phyloP scores from a whole-genome alignment of 495 filamentous ascomycete genomes.

The Antarctomyces pellizariae region DNA sequence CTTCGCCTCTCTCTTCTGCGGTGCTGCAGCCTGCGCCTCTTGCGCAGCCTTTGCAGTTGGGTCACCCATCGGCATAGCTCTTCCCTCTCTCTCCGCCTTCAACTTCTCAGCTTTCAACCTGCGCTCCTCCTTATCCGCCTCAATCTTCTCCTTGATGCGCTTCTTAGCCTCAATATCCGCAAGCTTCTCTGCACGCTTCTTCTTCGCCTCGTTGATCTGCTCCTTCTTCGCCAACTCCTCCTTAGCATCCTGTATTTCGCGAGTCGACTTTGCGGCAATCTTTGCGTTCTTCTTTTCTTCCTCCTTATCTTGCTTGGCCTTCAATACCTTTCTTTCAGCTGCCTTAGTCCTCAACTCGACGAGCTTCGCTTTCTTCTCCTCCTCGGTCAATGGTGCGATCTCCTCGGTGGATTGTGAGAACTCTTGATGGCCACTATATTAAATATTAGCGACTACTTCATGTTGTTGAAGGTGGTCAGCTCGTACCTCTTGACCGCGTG shows the following conservation, averaged over 20 bases:
- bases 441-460: constrained; percentile 4
- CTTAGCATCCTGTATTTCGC: constrained; percentile 55
- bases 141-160: constrained; percentile 75
- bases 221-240: constrained; percentile 72
- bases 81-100: constrained; percentile 62
- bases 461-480: background rate
- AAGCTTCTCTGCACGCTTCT: constrained; percentile 65
- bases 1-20: constrained; percentile 16
- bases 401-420: constrained; percentile 88
- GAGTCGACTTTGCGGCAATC: constrained; percentile 66
- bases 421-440: constrained; percentile 48
- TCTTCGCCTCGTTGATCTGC: constrained; percentile 66
- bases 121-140: constrained; percentile 70
- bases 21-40: constrained; percentile 13
- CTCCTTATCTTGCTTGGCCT: constrained; percentile 51
- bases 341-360: constrained; percentile 49
- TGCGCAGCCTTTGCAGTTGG: constrained; percentile 17
- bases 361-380: constrained; percentile 65
- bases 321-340: constrained; percentile 45
- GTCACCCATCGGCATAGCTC: constrained; percentile 24
- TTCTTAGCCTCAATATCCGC: constrained; percentile 74
- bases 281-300: constrained; percentile 86
- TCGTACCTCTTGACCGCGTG: constrained; percentile 67
- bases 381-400: constrained; percentile 71
- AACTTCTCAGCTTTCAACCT: constrained; percentile 60